Evolutionary conservation across 2,329 filamentous ascomycete species (phyloP), one percentile per base, ranked within the genome.

Genomic region (Fusarium citri): DNA sequence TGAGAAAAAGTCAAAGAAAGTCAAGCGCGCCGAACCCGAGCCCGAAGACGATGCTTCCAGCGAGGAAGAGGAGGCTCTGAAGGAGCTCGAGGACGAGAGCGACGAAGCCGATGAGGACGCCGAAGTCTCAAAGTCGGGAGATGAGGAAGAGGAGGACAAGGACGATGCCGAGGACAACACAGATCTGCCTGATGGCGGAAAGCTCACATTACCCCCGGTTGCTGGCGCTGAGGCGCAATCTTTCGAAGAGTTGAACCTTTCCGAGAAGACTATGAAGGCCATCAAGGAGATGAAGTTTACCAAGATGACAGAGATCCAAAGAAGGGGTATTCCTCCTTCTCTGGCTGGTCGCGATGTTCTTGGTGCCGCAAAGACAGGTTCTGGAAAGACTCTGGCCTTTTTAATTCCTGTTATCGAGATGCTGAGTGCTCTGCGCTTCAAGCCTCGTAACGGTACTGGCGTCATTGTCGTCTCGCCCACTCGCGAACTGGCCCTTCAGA

Each of bases 291-390:
- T 99, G 95, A 92, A 92, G 16, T 98, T 98, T 78, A 91, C 92
- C 76, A 94, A 87, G 49, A 98, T 99, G 94, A 98, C 96, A 1
- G 93, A 96, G 79, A 98, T 98, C 72, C 96, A 98, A 81, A 88
- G 89, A 74, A 88, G 92, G 54, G 92, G 91, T 15, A 97, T 98
- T 59, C 94, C 95, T 7, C 94, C 94, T 22, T 85, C 97, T 48
- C 85, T 98, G 64, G 94, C 94, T 43, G 96, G 96, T 69, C 91
- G 92, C 78, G 95, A 98, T 82, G 93, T 98, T 23, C 88, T 99
- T 46, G 96, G 96, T 75, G 95, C 95, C 31, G 96, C 96, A 53
- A 98, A 98, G 86, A 98, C 94, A 5, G 94, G 94, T 45, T 97
- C 93, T 23, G 96, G 96, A 78, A 99, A 99, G 85, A 99, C 96